Conservation (phyloP, 495 filamentous ascomycete genomes). For the Penicillium canescens region DNA sequence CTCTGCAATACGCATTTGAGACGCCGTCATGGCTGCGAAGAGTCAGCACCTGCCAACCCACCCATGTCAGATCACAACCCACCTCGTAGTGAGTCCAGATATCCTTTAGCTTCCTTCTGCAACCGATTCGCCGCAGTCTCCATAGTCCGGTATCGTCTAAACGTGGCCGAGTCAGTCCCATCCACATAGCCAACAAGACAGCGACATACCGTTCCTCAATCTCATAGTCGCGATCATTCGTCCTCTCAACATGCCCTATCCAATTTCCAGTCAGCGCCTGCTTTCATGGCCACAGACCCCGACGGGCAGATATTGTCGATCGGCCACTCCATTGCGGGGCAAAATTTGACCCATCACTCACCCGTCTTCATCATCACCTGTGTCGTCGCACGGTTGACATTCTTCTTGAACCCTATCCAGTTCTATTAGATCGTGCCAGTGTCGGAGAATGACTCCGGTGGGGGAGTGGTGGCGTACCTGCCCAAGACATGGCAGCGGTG, state of each 20-base stretch:
- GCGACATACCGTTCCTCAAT: slow-evolving; percentile 81
- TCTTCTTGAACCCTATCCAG: slow-evolving; percentile 89
- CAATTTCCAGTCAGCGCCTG: neutral
- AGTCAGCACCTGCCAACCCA: neutral
- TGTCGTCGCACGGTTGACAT: slow-evolving; percentile 96
- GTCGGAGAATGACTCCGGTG: neutral
- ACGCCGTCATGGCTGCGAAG: slow-evolving; percentile 87
- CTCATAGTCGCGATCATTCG: slow-evolving; percentile 97
- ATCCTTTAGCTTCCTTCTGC: slow-evolving; percentile 97
- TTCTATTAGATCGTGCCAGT: slow-evolving; percentile 5
- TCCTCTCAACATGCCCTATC: slow-evolving; percentile 92
- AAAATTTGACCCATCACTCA: slow-evolving; percentile 33
- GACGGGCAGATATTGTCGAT: slow-evolving; percentile 3
- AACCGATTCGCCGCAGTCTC: slow-evolving; percentile 87
- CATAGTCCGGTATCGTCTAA: slow-evolving; percentile 91
- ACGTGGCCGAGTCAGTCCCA: slow-evolving; percentile 6
- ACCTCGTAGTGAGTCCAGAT: slow-evolving; percentile 93
- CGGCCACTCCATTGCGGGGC: slow-evolving; percentile 21
- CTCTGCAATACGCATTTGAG: slow-evolving; percentile 98
- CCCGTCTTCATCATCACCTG: slow-evolving; percentile 99
- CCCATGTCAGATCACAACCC: neutral
- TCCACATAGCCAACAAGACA: neutral
- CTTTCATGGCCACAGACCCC: neutral
- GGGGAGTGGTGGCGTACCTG: slow-evolving; percentile 42
- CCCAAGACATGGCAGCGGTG: slow-evolving; percentile 61